Evolutionary conservation across 805 yeast species (phyloP).

Genomic region (Saturnispora kantuleensis): DNA sequence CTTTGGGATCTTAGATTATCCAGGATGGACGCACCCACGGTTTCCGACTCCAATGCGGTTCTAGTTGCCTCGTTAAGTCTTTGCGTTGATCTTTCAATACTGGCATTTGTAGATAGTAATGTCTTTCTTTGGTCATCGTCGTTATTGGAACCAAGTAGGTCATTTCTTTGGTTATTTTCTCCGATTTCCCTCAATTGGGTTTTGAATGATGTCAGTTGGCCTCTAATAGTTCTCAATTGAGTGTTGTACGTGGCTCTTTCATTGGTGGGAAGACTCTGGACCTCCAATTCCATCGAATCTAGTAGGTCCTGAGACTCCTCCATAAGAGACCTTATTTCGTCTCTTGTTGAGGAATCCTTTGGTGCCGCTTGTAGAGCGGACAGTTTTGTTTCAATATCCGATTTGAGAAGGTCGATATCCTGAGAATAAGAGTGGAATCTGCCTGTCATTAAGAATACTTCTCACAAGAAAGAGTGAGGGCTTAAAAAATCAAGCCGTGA

Average conservation of each 20-base stretch:
- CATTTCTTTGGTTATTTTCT: constrained; percentile 64
- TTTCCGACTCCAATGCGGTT: constrained; percentile 86
- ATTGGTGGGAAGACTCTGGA: constrained; percentile 71
- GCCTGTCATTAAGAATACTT: neutral
- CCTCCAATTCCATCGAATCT: constrained; percentile 83
- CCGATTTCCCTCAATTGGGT: constrained; percentile 41
- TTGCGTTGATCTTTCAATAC: constrained; percentile 74
- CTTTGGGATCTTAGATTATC: constrained; percentile 85
- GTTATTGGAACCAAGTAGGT: constrained; percentile 43
- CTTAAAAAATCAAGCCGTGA: neutral
- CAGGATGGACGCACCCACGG: constrained; percentile 82
- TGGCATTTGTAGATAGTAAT: constrained; percentile 63
- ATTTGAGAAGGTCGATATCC: constrained; percentile 3
- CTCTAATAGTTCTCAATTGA: constrained; percentile 61
- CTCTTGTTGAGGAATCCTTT: neutral
- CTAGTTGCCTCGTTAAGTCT: constrained; percentile 81
- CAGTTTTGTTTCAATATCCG: constrained; percentile 3
- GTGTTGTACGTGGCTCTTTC: constrained; percentile 64
- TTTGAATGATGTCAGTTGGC: constrained; percentile 49
- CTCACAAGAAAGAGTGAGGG: too few relatives aligned
- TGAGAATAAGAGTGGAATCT: constrained; percentile 6
- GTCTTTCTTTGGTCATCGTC: constrained; percentile 62
- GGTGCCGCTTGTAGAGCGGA: neutral
- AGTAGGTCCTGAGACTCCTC: constrained; percentile 74
- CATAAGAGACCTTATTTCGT: constrained; percentile 21